Percentiles rank a stretch among this genome's conserved stretches.
phyloP scores from a whole-genome alignment of 129 eudicot species.

The Chrysanthemum lavandulifolium region DNA sequence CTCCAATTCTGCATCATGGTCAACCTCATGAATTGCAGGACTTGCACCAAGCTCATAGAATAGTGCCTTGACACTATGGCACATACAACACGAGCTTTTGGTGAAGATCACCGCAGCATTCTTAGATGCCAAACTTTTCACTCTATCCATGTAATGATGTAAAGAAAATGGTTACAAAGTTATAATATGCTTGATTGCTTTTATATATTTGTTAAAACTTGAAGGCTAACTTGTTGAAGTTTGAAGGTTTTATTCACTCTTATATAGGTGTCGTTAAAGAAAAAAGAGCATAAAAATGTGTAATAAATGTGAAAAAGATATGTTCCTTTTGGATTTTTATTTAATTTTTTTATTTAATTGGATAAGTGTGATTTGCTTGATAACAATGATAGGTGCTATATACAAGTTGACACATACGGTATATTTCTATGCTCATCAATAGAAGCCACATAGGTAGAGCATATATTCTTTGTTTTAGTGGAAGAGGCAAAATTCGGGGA shows the following conservation, averaged over 20 bases:
- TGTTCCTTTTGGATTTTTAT: constrained; percentile 40
- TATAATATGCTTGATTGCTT: not conserved
- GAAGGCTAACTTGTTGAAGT: constrained; percentile 31
- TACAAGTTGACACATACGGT: constrained; percentile 42
- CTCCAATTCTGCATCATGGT: constrained; percentile 74
- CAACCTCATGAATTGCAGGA: constrained; percentile 87
- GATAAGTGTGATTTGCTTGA: constrained; percentile 49
- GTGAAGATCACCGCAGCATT: constrained; percentile 97
- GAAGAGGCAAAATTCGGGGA: constrained; percentile 18
- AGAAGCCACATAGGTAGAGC: constrained; percentile 23
- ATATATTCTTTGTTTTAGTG: constrained; percentile 35
- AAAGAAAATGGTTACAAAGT: not conserved
- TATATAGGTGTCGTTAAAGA: constrained; percentile 33
- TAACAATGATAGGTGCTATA: constrained; percentile 41
- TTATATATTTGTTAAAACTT: constrained; percentile 19
- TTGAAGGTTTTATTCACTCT: constrained; percentile 26
- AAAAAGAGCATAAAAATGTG: constrained; percentile 7
- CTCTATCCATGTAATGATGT: constrained; percentile 51
- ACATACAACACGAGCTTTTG: constrained; percentile 92
- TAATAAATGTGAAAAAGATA: constrained; percentile 26
- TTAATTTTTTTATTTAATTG: constrained; percentile 12
- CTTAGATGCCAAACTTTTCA: constrained; percentile 71
- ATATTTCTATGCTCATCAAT: constrained; percentile 15
- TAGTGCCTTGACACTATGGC: constrained; percentile 86
- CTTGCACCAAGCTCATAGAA: constrained; percentile 90